Evolutionary conservation across 352 stramenopile genomes (phyloP).

Genomic region (Pythium phragmiticola): DNA sequence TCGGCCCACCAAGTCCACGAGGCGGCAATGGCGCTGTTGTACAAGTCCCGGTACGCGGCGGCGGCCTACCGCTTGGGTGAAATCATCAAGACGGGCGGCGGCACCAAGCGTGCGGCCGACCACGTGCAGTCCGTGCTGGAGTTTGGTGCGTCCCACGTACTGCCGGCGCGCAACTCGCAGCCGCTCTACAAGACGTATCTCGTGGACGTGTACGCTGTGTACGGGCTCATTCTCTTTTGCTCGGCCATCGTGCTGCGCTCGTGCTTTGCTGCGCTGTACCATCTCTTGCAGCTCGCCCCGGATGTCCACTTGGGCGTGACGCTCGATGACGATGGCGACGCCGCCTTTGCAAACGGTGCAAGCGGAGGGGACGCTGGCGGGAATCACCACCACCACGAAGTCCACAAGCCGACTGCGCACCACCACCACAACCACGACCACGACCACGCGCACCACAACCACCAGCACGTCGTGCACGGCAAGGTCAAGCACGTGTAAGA

Average conservation of each 20-base stretch:
- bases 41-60: constrained; percentile 33
- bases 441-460: constrained; percentile 4
- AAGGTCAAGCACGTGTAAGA: constrained; percentile 24
- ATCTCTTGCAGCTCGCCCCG: constrained; percentile 53
- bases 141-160: constrained; percentile 47
- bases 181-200: constrained; percentile 83
- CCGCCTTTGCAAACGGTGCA: neutral
- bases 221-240: constrained; percentile 78
- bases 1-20: constrained; percentile 34
- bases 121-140: constrained; percentile 53
- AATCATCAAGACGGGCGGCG: constrained; percentile 60
- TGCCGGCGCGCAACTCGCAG: constrained; percentile 59
- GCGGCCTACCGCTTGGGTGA: constrained; percentile 52
- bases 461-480: neutral
- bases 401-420: constrained; percentile 20
- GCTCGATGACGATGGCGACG: constrained; percentile 22
- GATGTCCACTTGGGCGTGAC: constrained; percentile 28
- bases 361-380: neutral
- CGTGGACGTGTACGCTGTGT: constrained; percentile 86
- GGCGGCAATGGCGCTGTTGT: constrained; percentile 40
- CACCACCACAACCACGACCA: constrained; percentile 18
- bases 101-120: constrained; percentile 49
- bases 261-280: constrained; percentile 64
- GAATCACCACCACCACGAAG: constrained; percentile 10
- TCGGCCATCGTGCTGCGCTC: constrained; percentile 81